These are phyloP conservation scores for Zymoseptoria crescenta DNA, from an alignment of 2,329 filamentous ascomycete genomes.

Conservation along the genomic window DNA sequence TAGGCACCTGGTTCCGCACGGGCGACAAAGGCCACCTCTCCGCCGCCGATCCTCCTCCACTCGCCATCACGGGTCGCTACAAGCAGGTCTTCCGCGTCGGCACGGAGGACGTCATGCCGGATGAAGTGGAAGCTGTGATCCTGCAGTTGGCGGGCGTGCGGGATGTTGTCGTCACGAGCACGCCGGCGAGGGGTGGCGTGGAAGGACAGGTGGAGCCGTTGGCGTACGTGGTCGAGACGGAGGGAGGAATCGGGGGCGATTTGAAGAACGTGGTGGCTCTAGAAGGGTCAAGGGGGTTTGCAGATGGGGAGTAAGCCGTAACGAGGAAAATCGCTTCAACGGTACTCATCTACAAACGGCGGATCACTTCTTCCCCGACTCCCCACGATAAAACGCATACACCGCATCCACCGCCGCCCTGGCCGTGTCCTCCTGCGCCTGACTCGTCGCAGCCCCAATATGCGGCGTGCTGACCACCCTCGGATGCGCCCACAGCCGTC, in stretches of 20 bases:
- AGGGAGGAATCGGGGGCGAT: not conserved
- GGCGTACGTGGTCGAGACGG: slow-evolving; percentile 33
- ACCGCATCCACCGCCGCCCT: slow-evolving; percentile 30
- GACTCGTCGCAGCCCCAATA: slow-evolving; percentile 39
- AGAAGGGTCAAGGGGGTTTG: not conserved
- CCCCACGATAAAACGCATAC: not conserved
- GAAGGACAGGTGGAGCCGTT: slow-evolving; percentile 36
- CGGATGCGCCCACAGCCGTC: slow-evolving; percentile 17
- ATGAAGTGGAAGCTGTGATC: slow-evolving; percentile 1
- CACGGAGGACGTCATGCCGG: slow-evolving; percentile 1
- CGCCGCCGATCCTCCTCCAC: not conserved
- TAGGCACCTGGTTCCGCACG: not conserved
- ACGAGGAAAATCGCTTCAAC: too few relatives aligned
- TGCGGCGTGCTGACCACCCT: slow-evolving; percentile 37
- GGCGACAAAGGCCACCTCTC: slow-evolving; percentile 1
- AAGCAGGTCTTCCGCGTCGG: slow-evolving; percentile 7
- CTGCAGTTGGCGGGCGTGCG: not conserved
- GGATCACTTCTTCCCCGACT: too few relatives aligned
- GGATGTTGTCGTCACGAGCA: slow-evolving; percentile 1
- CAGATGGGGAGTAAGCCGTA: too few relatives aligned
- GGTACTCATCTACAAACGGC: too few relatives aligned
- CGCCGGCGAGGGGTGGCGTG: slow-evolving; percentile 26
- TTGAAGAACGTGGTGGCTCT: not conserved
- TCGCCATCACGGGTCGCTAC: slow-evolving; percentile 3
- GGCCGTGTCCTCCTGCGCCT: slow-evolving; percentile 32